These are phyloP conservation scores for Malus hybrid DNA, from an alignment of 331 rosid genomes.

Conservation along the genomic window DNA sequence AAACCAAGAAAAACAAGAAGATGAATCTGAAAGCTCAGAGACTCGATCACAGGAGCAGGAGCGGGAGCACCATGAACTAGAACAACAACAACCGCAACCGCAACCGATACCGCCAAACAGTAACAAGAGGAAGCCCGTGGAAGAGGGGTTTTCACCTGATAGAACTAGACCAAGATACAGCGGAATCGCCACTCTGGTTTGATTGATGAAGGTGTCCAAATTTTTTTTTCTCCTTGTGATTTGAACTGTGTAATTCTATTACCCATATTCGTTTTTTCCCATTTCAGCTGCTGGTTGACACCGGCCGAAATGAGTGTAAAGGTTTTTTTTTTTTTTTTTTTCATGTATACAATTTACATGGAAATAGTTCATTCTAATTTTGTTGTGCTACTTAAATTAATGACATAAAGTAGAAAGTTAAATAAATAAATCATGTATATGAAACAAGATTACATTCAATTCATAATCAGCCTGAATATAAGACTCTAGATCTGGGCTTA, in stretches of 20 bases:
- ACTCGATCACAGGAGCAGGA: conserved; percentile 9
- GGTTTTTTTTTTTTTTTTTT: conserved; percentile 1
- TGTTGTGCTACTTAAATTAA: conserved; percentile 19
- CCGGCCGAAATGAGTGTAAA: conserved; percentile 40
- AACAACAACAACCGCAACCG: conserved; percentile 4
- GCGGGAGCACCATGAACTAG: background rate
- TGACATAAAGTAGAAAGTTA: background rate
- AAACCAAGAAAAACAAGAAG: conserved; percentile 25
- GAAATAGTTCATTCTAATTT: conserved; percentile 52
- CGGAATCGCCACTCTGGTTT: conserved; percentile 70
- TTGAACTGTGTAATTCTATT: conserved; percentile 31
- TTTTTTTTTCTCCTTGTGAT: background rate
- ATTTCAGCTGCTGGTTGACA: conserved; percentile 35
- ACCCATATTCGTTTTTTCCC: conserved; percentile 3
- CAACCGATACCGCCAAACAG: conserved; percentile 28
- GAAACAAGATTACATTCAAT: background rate
- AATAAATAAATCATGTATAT: background rate
- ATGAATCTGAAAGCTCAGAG: conserved; percentile 10
- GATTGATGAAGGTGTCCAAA: conserved; percentile 4
- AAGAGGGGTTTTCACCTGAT: conserved; percentile 70
- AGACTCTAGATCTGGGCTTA: background rate
- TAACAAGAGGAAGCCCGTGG: conserved; percentile 76
- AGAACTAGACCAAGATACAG: conserved; percentile 81
- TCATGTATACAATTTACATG: conserved; percentile 46
- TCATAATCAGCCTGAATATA: background rate